A percentile compares a stretch with the other conserved stretches of the same genome.
phyloP scores from a whole-genome alignment of 1,284 basidiomycete species.

The Sanghuangporus weigelae region DNA sequence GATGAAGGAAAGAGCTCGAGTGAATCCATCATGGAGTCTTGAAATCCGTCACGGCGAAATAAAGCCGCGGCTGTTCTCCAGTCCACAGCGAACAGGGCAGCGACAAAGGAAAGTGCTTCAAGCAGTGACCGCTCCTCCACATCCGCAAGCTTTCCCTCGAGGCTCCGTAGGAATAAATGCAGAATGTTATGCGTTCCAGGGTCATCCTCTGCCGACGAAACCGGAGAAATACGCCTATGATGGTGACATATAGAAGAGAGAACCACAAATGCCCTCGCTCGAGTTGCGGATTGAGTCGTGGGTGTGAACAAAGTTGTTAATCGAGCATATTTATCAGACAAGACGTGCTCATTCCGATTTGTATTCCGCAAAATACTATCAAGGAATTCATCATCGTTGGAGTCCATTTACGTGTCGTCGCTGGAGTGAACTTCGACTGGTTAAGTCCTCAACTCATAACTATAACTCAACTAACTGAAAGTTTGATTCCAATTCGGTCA shows the following conservation, averaged over 20 bases:
- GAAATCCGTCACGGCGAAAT: constrained; percentile 53
- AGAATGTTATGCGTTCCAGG: constrained; percentile 43
- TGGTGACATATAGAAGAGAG: constrained; percentile 63
- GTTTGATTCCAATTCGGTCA: too few relatives aligned
- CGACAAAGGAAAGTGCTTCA: constrained; percentile 55
- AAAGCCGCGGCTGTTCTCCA: constrained; percentile 56
- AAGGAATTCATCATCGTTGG: constrained; percentile 5
- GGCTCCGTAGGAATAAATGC: constrained; percentile 41
- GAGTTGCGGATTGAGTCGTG: constrained; percentile 25
- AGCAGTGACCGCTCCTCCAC: constrained; percentile 46
- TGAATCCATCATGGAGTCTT: constrained; percentile 58
- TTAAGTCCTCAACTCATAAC: too few relatives aligned
- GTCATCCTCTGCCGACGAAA: constrained; percentile 33
- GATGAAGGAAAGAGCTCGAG: constrained; percentile 56
- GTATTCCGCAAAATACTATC: constrained; percentile 3
- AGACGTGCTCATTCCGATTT: not conserved
- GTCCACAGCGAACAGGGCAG: constrained; percentile 74
- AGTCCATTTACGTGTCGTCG: not conserved
- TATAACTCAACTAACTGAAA: too few relatives aligned
- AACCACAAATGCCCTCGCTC: constrained; percentile 62
- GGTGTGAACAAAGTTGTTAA: constrained; percentile 31
- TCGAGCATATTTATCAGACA: not conserved
- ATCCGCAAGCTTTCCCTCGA: constrained; percentile 46
- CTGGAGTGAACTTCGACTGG: not conserved
- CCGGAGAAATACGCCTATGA: constrained; percentile 35